Evolutionary conservation across 164 flowering plant genomes (phyloP).

Genomic region (Cinnamomum micranthum): DNA sequence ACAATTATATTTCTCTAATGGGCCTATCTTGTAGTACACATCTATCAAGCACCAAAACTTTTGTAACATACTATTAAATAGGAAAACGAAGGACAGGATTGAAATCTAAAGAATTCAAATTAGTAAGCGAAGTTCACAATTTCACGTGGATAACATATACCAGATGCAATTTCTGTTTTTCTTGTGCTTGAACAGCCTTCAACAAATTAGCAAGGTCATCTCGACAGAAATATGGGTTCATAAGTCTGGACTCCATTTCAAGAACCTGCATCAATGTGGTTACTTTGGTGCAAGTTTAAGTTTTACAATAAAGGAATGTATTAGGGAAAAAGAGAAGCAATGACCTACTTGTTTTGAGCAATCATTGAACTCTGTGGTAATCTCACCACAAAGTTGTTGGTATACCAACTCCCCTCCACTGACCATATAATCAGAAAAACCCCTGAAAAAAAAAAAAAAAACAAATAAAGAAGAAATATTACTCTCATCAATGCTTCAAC

Average conservation of each 20-base stretch:
- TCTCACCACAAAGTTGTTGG: conserved; percentile 78
- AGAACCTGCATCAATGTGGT: conserved; percentile 44
- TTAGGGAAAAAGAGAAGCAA: neutral
- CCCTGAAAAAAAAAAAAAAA: neutral
- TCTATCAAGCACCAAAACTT: too few relatives aligned
- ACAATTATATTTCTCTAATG: too few relatives aligned
- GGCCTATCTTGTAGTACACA: too few relatives aligned
- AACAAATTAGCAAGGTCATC: conserved; percentile 67
- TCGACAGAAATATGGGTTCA: conserved; percentile 50
- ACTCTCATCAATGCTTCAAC: neutral
- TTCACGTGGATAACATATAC: conserved; percentile 26
- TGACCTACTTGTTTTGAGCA: conserved; percentile 80
- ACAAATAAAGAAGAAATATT: neutral
- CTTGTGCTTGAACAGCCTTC: conserved; percentile 78
- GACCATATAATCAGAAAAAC: conserved; percentile 69
- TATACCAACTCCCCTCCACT: conserved; percentile 67
- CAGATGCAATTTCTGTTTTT: conserved; percentile 82
- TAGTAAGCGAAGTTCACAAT: neutral
- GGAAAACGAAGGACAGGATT: neutral
- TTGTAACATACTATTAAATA: too few relatives aligned
- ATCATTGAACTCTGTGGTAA: conserved; percentile 76
- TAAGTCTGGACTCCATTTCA: conserved; percentile 61
- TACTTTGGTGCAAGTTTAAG: neutral
- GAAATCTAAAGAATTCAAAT: neutral
- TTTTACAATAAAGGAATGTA: neutral